Evolutionary conservation across 768 basidiomycete species (phyloP), one percentile per base, ranked within the genome.

Genomic region (Agrocybe chaxingu): DNA sequence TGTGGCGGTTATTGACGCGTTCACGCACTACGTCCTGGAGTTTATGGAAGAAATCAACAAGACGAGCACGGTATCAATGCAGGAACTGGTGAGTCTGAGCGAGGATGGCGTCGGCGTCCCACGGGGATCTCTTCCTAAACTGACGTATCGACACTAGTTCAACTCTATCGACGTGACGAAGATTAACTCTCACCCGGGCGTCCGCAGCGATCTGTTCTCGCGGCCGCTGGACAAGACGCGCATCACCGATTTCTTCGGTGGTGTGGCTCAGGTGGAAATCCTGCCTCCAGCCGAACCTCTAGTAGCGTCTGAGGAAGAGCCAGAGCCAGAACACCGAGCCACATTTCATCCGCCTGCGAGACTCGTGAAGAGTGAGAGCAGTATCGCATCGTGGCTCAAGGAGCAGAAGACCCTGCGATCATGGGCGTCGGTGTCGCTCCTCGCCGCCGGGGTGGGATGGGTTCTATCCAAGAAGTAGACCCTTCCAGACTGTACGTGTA

Each of bases 21-120:
- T 83, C 64, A 98, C 96, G 0, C 97, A 98, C 69, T 88, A 89
- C 60, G 76, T 95, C 29, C 81, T 99, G 8, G 80, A 93, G 55
- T 94, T 83, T 66, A 85, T 99, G 78, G 97, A 98, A 66, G 79
- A 81, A 12, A 85, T 96, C 59, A 91, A 93, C 70, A 97, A 97
- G 69, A 95, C 95, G 0, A 89, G 85, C 42, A 80, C 83, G 39
- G 75, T 77, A 12, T 87, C 88, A 10, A 79, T 96, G 77, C 76
- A 84, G 48, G 89, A 96, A 60, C 75, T 97, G 44, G 93, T 94
- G 51, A 39, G 87, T 73, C 34, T 36, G 29, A 37, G n/a, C 16
- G 16, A 16, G 16, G 16, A 16, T 16, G 16, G 16, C 16, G 16
- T 16, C 16, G 16, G 16, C 16, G 16, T 16, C 16, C 16, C 16